Evolutionary conservation across 768 basidiomycete genomes (phyloP), one percentile per base, ranked within the genome.

Genomic region (Mycena olivaceomarginata): DNA sequence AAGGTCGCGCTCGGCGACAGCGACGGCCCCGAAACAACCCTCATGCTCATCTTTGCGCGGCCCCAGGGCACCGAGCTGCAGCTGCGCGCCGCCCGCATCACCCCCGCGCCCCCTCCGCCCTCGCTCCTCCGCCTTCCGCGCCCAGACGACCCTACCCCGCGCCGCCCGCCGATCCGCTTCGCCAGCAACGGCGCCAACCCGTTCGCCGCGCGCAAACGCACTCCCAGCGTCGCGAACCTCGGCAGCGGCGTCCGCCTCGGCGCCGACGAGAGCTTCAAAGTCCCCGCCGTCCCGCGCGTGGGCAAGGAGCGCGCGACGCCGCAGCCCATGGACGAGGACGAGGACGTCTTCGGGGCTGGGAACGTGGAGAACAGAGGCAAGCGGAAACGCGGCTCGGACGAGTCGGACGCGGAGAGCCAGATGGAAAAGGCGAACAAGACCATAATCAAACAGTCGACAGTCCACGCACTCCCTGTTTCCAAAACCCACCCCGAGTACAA

Each of bases 121-220:
- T 83, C 88, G 12, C 81, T 80, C 2, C 76, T 81, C 8, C 87
- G 90, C 8, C 82, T 86, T 0, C 93, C 93, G 5, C 88, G 95
- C 46, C 95, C 95, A 0, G 95, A 96, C 76, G 95, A 96, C 76
- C 95, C 94, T 0, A 95, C 93, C 7, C 95, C 95, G 10, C 93
- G 95, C 20, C 87, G 89, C 40, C 94, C 94, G 0, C 93, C 94
- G 9, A 71, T 87, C 60, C 77, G 86, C 62, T 87, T 89, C 60
- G 46, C 69, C 15, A 76, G 80, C 60, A 64, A 45, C 25, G 63
- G 78, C 64, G 6, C 79, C 74, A 70, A 71, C 79, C 18, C 82
- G 81, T 53, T 75, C 11, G 73, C n/a, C 40, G 73, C 13, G 22
- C 45, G 63, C 15, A 79, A 79, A 70, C 78, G 80, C 64, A 82